A percentile compares a stretch with the other conserved stretches of the same genome.
These are phyloP conservation scores for Penicillium maclennaniae DNA, from an alignment of 495 filamentous ascomycete genomes.

Conservation along the genomic window DNA sequence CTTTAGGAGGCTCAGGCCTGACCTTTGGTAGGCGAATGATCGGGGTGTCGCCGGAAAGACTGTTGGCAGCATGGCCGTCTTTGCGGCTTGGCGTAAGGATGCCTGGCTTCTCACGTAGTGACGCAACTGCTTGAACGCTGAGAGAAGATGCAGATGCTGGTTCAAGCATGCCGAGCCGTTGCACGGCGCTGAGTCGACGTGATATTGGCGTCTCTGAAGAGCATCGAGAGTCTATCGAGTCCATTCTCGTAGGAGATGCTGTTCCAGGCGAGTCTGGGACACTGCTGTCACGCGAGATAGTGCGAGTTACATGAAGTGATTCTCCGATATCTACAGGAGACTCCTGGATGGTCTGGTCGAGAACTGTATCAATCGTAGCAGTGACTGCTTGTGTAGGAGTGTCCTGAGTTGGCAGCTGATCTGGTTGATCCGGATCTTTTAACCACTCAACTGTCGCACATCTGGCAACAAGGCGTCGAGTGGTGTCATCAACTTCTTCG, in stretches of 20 bases:
- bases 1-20: conserved; percentile 43
- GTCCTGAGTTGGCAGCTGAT: conserved; percentile 7
- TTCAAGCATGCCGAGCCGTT: conserved; percentile 46
- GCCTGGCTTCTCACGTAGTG: conserved; percentile 78
- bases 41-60: conserved; percentile 17
- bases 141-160: conserved; percentile 47
- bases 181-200: conserved; percentile 24
- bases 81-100: conserved; percentile 76
- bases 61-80: conserved; percentile 14
- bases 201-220: conserved; percentile 22
- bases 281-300: conserved; percentile 45
- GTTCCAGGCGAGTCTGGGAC: conserved; percentile 28
- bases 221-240: conserved; percentile 24
- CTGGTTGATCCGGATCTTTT: conserved; percentile 33
- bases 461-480: conserved; percentile 73
- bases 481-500: conserved; percentile 86
- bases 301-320: conserved; percentile 25
- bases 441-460: conserved; percentile 86
- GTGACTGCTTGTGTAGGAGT: conserved; percentile 8
- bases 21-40: conserved; percentile 29
- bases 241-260: conserved; percentile 26
- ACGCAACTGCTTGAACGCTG: conserved; percentile 74
- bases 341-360: conserved; percentile 16
- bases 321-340: conserved; percentile 26
- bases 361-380: conserved; percentile 23